Base-by-base conservation (phyloP, 106 monocot genomes). In the Posidonia australis region DNA sequence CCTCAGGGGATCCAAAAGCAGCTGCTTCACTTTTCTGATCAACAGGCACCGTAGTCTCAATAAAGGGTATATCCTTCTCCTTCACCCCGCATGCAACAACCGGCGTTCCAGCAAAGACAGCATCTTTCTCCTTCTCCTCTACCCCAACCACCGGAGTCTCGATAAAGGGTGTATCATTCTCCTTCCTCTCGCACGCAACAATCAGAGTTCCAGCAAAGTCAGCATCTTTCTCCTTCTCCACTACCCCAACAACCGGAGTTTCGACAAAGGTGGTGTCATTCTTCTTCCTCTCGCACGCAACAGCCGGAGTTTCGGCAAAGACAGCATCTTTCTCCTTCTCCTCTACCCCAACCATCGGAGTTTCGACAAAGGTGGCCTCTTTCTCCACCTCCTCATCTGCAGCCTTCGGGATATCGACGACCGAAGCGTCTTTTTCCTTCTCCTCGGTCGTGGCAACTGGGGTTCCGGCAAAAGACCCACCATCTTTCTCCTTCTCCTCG, bases 81-180 rank as follows among this genome's bases (percentile, higher is more conserved):
- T 64, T 43, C 20, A 5, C 41, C 61, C n/a, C 61, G 5, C 28
- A 28, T 58, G 58, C 16, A 21, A 10, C 61, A 1, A 62, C 61
- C 19, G 61, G 61, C 11, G 61, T 62, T 1, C 21, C 61, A 36
- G 42, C 61, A 10, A 43, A 23, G 0, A 21, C 41, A 36, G 19
- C 61, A 6, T 19, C 22, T 44, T 43, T 32, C 53, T 72, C 51
- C 51, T 67, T 21, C 54, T 68, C 20, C 18, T 41, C 68, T 53
- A 9, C 24, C 19, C 5, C 11, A 36, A 17, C 10, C 13, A 17
- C 49, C 16, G 49, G 49, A 12, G 49, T 49, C 16, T 49, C 49
- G 10, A 49, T 4, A 49, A 14, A 49, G 18, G n/a, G 3, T 4
- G 49, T 14, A 49, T 17, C 18, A 49, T 49, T 19, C 49, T 49